Evolutionary conservation across 495 filamentous ascomycete species (phyloP), one percentile per base, ranked within the genome.

Genomic region (Penicillium verhagenii): DNA sequence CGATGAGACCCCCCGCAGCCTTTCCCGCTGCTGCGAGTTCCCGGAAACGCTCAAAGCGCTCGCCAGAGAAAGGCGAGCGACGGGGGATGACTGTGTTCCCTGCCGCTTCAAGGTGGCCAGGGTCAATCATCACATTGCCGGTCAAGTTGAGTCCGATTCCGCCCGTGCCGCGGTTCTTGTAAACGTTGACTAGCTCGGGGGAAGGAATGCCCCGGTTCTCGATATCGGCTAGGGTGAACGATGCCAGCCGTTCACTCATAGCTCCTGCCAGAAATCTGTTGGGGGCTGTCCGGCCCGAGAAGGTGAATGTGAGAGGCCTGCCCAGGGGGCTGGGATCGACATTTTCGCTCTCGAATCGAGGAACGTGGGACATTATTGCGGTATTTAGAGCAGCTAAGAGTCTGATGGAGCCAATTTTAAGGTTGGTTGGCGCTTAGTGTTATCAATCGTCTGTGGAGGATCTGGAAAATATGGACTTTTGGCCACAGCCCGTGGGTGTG

Each of bases 211-310:
- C 85, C 37, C 82, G 75, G 1, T 62, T 67, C 19, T 67, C 52
- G 26, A 78, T 54, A 53, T 83, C 68, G 2, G 71, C 72, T 0
- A 76, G 64, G 51, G 78, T 69, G 79, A 81, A 88, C 7, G 81
- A 81, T 0, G 83, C 76, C 23, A 84, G 61, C 5, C 72, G 70
- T 57, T 88, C 85, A 4, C 82, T 82, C 79, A 85, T 86, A 29
- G 85, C 82, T 24, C 74, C 80, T 66, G 88, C 88, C 58, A 88
- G 62, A 58, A 85, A 80, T 28, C 84, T 74, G 65, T 87, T 89
- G 24, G 70, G 66, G 1, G 81, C 80, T 10, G 76, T 75, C 46
- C 71, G 73, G 47, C 75, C 73, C 44, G 80, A 79, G 74, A 86
- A 87, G 33, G 73, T 59, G 57, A 86, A 84, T 16, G 75, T 54